Conservation (phyloP, 108 stramenopile genomes). For the Craspedostauros australis region DNA sequence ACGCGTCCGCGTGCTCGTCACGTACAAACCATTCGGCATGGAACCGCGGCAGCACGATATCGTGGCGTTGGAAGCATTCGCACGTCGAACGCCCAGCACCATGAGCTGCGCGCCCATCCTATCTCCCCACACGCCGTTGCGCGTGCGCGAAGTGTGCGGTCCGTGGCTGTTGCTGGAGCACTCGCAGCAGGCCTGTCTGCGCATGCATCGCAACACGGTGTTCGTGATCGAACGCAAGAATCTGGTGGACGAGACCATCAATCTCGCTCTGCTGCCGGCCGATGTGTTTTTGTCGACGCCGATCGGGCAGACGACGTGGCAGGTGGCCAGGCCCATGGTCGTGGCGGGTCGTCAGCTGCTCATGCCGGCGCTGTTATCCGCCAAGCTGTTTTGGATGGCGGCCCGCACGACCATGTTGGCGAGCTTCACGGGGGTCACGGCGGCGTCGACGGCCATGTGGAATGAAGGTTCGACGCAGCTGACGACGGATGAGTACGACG, state of each 20-base stretch:
- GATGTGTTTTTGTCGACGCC: conserved; percentile 67
- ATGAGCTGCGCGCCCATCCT: conserved; percentile 43
- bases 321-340: conserved; percentile 50
- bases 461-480: conserved; percentile 31
- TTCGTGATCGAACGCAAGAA: conserved; percentile 85
- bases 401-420: conserved; percentile 63
- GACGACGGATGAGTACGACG: conserved; percentile 33
- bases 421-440: conserved; percentile 52
- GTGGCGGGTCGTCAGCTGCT: conserved; percentile 49
- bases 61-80: conserved; percentile 79
- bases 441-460: conserved; percentile 53
- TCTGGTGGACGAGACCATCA: conserved; percentile 52
- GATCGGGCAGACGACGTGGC: conserved; percentile 40
- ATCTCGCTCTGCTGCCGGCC: conserved; percentile 60
- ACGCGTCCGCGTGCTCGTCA: conserved; percentile 59
- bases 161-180: conserved; percentile 56
- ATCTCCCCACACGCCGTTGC: conserved; percentile 56
- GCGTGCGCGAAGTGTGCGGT: conserved; percentile 44
- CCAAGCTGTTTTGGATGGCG: conserved; percentile 55
- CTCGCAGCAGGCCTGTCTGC: conserved; percentile 20
- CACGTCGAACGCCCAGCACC: conserved; percentile 39
- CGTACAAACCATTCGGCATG: conserved; percentile 73
- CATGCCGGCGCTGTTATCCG: conserved; percentile 61
- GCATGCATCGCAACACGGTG: conserved; percentile 72
- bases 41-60: conserved; percentile 60